These are phyloP conservation scores for Allomyces macrogynus DNA, from an alignment of 192 early-diverging fungal genomes.

Conservation along the genomic window DNA sequence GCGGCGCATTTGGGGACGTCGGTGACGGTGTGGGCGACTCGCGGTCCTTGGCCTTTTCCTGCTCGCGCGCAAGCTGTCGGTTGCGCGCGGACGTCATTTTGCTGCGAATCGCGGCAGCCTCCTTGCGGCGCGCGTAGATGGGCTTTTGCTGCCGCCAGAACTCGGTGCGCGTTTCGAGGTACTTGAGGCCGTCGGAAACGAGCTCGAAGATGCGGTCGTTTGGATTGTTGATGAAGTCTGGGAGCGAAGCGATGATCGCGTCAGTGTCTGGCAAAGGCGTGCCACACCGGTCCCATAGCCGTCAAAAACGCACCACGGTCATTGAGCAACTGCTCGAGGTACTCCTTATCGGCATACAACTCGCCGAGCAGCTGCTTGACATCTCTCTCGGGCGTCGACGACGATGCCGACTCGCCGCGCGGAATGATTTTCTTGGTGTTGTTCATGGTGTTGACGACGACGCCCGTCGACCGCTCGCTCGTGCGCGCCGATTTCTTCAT, in stretches of 20 bases:
- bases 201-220: conserved; percentile 20
- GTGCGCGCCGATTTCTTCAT: neutral
- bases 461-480: neutral
- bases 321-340: conserved; percentile 15
- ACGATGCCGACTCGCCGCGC: neutral
- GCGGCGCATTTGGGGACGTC: neutral
- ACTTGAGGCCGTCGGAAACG: conserved; percentile 26
- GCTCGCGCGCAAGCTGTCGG: neutral
- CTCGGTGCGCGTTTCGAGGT: conserved; percentile 22
- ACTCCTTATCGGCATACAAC: conserved; percentile 20
- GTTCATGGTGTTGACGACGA: neutral
- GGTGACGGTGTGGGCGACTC: neutral
- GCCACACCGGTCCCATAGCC: too few species aligned
- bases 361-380: conserved; percentile 11
- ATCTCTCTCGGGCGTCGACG: neutral
- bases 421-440: conserved; percentile 1
- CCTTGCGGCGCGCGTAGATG: conserved; percentile 23
- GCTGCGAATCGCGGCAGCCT: conserved; percentile 1
- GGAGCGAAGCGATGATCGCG: too few species aligned
- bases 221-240: conserved; percentile 25
- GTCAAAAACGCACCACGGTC: conserved; percentile 20
- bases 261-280: too few species aligned
- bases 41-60: neutral
- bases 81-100: neutral
- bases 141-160: conserved; percentile 43